Evolutionary conservation across 768 basidiomycete species (phyloP), one percentile per base, ranked within the genome.

Genomic region (Tricholomella constricta): DNA sequence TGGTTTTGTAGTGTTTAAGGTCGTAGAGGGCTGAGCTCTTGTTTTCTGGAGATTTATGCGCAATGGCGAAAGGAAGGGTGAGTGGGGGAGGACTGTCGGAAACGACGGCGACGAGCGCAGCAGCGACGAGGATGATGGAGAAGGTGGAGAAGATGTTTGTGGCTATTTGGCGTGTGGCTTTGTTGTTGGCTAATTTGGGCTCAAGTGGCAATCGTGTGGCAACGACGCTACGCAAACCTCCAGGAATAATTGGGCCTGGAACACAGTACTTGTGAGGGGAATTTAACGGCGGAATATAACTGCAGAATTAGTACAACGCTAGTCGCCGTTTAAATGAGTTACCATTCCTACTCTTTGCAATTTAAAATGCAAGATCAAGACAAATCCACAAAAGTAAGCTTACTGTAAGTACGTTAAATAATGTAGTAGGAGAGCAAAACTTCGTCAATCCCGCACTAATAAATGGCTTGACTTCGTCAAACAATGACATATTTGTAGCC

Each of bases 91-190:
- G 47, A 55, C 45, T 54, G 47, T 48, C 52, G 54, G 38, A n/a
- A 53, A 52, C 34, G 63, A 57, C 59, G 60, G 52, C 51, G 59
- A 68, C 55, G 65, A 62, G 52, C 48, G 31, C 48, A 40, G 55
- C 57, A 51, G 57, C 48, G 27, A 45, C 51, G 44, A 48, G 41
- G 51, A 48, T 26, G 50, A 52, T 37, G 44, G 53, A 35, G 42
- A 55, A 52, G 34, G 42, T 27, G 48, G 52, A 45, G 48, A 36
- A 15, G 29, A 27, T 62, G 31, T 64, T 64, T 64, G 51, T 32
- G 2, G 4, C 37, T 64, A 37, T 64, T 64, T 64, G 53, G 26
- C 19, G 12, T 25, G 38, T 19, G 43, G 52, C 49, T 54, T 56
- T 55, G 56, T 60, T 54, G 19, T 35, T 17, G 34, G 27, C 20